Base-by-base conservation (phyloP, 768 basidiomycete species). In the Tremella yokohamensis region DNA sequence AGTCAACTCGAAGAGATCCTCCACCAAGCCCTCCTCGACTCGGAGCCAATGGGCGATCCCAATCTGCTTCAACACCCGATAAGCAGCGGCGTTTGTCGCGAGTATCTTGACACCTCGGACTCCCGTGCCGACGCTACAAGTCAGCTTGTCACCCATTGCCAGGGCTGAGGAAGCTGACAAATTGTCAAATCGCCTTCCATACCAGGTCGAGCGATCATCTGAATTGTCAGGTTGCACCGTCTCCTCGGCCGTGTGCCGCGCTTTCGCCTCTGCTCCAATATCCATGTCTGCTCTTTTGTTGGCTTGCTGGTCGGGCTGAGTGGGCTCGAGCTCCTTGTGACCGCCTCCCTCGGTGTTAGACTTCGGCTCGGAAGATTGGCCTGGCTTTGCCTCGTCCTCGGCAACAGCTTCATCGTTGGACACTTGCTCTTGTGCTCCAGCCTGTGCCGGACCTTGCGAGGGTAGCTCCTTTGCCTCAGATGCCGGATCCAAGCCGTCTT, bases 11-110 rank as follows among this genome's bases (percentile, higher is more conserved):
- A 34, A 34, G 29, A 34, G 29, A 11, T 34, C 29, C 29, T 45
- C 42, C 42, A 45, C 42, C 42, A 45, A n/a, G 42, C n/a, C 22
- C 42, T 45, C 42, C 42, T 45, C 42, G n/a, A 45, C 42, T 16
- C n/a, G n/a, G 15, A 22, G n/a, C 42, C 42, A 45, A 45, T 45
- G 42, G 15, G 42, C 42, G 42, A 45, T 45, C n/a, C 42, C 42
- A 22, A 45, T 22, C 42, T 45, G 42, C 22, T 22, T n/a, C n/a
- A n/a, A 16, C 6, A 45, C 22, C 42, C 4, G 42, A 45, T 45
- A 45, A 4, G 42, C 42, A 22, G 42, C 42, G 4, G 8, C 22
- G 22, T 22, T 18, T 16, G 22, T 22, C n/a, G 42, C 42, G 8
- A 4, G 42, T 4, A 18, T 16, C 15, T 45, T 45, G 42, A 45